phyloP scores from a whole-genome alignment of 179 eudicot species.

The Spinacia oleracea region DNA sequence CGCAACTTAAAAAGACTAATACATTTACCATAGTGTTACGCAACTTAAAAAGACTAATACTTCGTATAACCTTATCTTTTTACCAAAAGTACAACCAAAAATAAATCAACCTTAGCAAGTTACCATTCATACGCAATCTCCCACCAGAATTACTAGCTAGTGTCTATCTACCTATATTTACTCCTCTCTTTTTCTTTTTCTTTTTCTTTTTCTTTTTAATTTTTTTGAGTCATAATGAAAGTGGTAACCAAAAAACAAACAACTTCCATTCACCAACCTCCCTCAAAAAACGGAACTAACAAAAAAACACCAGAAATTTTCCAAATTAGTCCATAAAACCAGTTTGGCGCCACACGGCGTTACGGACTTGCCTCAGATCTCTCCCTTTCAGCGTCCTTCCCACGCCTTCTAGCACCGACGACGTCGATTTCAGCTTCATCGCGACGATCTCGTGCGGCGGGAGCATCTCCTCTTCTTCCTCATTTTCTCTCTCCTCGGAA shows the following conservation, averaged over 20 bases:
- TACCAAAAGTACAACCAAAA: no score
- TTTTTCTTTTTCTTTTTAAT: not conserved
- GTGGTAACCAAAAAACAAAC: conserved; percentile 15
- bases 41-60: no score
- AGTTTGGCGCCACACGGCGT: conserved; percentile 69
- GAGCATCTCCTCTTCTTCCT: conserved; percentile 56
- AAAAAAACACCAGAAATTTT: not conserved
- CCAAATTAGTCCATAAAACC: conserved; percentile 60
- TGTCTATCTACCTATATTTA: not conserved
- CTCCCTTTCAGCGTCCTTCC: conserved; percentile 82
- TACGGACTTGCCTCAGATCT: conserved; percentile 68
- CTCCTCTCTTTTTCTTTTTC: not conserved
- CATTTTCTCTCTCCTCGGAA: conserved; percentile 26
- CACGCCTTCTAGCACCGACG: conserved; percentile 70
- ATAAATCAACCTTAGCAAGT: no score
- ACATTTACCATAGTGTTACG: no score
- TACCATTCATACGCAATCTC: no score
- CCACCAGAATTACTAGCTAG: no score
- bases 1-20: no score
- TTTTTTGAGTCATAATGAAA: conserved; percentile 9
- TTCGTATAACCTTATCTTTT: no score
- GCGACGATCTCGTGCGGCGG: conserved; percentile 87
- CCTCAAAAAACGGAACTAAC: not conserved
- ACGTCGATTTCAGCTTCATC: conserved; percentile 41
- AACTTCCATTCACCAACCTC: conserved; percentile 14